Evolutionary conservation across 495 filamentous ascomycete genomes (phyloP).

Genomic region (Penicillium arizonense): DNA sequence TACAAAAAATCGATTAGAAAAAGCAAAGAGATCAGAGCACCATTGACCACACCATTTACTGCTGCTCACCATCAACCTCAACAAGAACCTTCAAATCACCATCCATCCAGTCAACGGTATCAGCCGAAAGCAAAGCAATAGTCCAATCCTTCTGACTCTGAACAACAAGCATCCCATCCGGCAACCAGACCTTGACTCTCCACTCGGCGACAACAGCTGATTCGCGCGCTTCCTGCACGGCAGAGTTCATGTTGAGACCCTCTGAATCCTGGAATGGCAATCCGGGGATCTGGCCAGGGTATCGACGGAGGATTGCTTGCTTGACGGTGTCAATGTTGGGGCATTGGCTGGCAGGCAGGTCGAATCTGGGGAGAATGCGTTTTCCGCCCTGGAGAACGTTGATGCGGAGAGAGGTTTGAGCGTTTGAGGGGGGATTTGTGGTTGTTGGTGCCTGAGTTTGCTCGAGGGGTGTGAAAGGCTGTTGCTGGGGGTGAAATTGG

Average conservation of each 20-base stretch:
- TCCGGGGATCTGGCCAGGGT: conserved; percentile 31
- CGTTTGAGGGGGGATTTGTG: background rate
- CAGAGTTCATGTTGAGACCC: background rate
- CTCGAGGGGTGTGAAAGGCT: conserved; percentile 11
- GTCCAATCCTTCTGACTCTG: conserved; percentile 46
- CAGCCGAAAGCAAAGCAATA: conserved; percentile 39
- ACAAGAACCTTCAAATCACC: conserved; percentile 46
- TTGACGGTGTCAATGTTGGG: conserved; percentile 34
- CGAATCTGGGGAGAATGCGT: conserved; percentile 39
- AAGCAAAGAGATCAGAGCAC: background rate
- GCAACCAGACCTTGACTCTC: conserved; percentile 41
- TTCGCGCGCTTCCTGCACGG: conserved; percentile 18
- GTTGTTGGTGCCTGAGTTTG: conserved; percentile 6
- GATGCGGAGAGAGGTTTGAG: conserved; percentile 33
- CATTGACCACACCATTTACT: background rate
- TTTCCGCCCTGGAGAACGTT: conserved; percentile 44
- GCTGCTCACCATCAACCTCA: conserved; percentile 25
- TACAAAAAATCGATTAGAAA: background rate
- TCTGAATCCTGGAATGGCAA: conserved; percentile 12
- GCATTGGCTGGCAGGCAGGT: conserved; percentile 35
- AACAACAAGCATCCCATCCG: conserved; percentile 38
- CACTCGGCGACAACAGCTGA: conserved; percentile 21
- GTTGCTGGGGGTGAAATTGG: conserved; percentile 17
- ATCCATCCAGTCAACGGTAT: conserved; percentile 54
- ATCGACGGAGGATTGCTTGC: conserved; percentile 33